phyloP scores from a whole-genome alignment of 2,329 filamentous ascomycete species.

The Plectosphaerella plurivora region DNA sequence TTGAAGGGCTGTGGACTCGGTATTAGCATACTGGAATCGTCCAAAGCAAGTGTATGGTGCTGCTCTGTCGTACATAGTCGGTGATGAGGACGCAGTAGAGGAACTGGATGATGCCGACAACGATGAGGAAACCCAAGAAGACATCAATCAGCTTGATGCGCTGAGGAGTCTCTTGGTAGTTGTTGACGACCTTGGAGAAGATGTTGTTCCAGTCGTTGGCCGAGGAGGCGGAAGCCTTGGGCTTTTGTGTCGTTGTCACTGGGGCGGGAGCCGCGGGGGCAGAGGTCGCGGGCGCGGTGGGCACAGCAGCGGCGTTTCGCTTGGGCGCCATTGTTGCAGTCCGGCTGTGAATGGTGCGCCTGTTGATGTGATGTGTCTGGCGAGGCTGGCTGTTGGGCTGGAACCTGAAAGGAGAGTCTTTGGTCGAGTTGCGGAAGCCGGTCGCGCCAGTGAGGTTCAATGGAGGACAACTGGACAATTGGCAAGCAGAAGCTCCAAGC shows the following conservation, averaged over 20 bases:
- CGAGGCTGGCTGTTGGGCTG: no score
- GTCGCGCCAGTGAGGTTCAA: background rate
- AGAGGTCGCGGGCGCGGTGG: slow-evolving; percentile 9
- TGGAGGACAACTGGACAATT: background rate
- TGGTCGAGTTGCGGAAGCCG: no score
- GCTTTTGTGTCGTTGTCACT: slow-evolving; percentile 12
- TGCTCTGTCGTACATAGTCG: slow-evolving; percentile 72
- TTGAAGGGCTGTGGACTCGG: slow-evolving; percentile 78
- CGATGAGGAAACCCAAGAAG: slow-evolving; percentile 83
- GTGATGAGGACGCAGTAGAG: slow-evolving; percentile 86
- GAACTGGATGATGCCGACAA: slow-evolving; percentile 88
- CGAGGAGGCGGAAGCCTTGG: slow-evolving; percentile 19
- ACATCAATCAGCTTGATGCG: slow-evolving; percentile 86
- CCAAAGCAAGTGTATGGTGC: background rate
- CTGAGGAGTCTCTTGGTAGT: slow-evolving; percentile 83
- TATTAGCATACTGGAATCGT: slow-evolving; percentile 14
- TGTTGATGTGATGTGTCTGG: no score
- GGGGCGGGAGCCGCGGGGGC: slow-evolving; percentile 12
- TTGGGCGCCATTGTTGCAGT: slow-evolving; percentile 44
- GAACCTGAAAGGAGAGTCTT: no score
- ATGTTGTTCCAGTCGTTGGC: slow-evolving; percentile 52
- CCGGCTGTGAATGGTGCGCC: no score
- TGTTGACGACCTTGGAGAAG: slow-evolving; percentile 64
- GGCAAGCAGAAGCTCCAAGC: background rate
- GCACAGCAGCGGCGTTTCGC: slow-evolving; percentile 27